These are phyloP conservation scores for Paecilomyces sp. DNA, from an alignment of 2,329 filamentous ascomycete genomes.

Conservation along the genomic window DNA sequence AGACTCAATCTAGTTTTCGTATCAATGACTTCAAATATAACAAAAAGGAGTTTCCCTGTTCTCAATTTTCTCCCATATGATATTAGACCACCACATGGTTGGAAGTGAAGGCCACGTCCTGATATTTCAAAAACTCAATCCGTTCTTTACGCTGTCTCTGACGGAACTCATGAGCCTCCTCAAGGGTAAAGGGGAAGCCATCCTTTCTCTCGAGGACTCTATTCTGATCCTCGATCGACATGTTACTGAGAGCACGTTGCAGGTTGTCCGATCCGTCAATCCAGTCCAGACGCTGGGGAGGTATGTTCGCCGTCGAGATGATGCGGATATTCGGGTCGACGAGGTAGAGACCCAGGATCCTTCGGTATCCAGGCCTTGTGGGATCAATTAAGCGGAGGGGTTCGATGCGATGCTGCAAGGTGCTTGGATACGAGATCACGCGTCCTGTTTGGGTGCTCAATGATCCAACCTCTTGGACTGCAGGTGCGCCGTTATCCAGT, in stretches of 20 bases:
- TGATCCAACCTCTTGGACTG: constrained; percentile 16
- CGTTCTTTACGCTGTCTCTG: neutral
- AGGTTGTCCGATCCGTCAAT: neutral
- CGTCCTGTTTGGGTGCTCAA: constrained; percentile 14
- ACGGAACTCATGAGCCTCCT: neutral
- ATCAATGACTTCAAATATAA: no score
- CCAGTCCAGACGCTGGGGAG: constrained; percentile 42
- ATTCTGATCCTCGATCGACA: neutral
- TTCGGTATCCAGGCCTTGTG: constrained; percentile 46
- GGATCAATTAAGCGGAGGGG: constrained; percentile 45
- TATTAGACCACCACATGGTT: neutral
- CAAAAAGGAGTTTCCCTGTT: no score
- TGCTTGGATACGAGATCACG: constrained; percentile 23
- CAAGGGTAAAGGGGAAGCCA: neutral
- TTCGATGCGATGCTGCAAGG: constrained; percentile 45
- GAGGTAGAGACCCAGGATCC: constrained; percentile 51
- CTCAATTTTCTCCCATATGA: no score
- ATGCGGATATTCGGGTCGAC: constrained; percentile 52
- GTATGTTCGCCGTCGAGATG: constrained; percentile 47
- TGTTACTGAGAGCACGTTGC: neutral
- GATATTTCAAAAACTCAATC: neutral
- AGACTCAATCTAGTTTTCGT: no score
- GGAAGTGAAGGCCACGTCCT: neutral
- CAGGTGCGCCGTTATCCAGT: constrained; percentile 15
- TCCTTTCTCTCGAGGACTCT: neutral